Evolutionary conservation across 352 stramenopile species (phyloP).

Genomic region (Hyaloperonospora brassicae): DNA sequence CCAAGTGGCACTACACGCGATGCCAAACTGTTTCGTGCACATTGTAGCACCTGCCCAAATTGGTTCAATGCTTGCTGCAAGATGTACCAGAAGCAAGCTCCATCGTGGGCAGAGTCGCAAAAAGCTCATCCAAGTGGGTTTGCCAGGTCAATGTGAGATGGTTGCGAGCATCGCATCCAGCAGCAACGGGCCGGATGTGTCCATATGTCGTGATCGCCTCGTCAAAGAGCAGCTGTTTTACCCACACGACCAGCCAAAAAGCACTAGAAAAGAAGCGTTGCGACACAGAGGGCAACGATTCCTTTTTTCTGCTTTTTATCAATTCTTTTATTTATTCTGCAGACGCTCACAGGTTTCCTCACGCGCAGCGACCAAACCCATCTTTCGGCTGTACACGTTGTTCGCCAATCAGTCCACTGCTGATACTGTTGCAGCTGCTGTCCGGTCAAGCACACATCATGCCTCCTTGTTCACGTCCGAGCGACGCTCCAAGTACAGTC

Average conservation of each 20-base stretch:
- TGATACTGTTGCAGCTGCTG: slow-evolving; percentile 4
- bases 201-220: too few relatives aligned
- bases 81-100: too few relatives aligned
- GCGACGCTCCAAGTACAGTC: slow-evolving; percentile 60
- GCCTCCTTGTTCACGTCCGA: slow-evolving; percentile 47
- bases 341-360: slow-evolving; percentile 9
- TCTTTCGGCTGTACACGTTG: slow-evolving; percentile 12
- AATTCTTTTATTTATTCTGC: slow-evolving; percentile 17
- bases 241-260: slow-evolving; percentile 1
- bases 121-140: too few relatives aligned
- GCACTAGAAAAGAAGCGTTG: slow-evolving; percentile 11
- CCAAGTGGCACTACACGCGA: too few relatives aligned
- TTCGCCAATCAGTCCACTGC: slow-evolving; percentile 1
- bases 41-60: too few relatives aligned
- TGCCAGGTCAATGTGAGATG: too few relatives aligned
- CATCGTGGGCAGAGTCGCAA: too few relatives aligned
- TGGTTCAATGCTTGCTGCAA: too few relatives aligned
- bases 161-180: too few relatives aligned
- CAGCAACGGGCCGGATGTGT: too few relatives aligned
- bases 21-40: too few relatives aligned
- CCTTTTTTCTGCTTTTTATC: slow-evolving; percentile 23
- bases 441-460: slow-evolving; percentile 10
- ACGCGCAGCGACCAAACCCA: slow-evolving; percentile 1
- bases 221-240: too few relatives aligned
- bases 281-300: slow-evolving; percentile 16